Base-by-base conservation (phyloP, 768 basidiomycete species). In the Cystoderma amianthinum region DNA sequence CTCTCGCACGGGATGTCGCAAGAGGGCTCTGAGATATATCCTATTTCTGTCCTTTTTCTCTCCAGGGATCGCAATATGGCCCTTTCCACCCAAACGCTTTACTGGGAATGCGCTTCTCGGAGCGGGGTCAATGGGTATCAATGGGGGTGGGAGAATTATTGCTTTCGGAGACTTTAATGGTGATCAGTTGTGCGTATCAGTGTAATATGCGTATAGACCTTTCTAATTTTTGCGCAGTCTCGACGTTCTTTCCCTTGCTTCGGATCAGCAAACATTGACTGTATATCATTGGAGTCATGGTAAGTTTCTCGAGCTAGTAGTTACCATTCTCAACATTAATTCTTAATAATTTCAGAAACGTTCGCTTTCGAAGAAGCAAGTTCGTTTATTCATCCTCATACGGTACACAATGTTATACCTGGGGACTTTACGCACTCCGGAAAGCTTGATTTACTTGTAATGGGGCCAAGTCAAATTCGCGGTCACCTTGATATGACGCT, bases 131-230 rank as follows among this genome's bases (percentile, higher is more conserved):
- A 67, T 94, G 59, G 94, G 93, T 2, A 62, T 97, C 22, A 72
- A 73, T 36, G 72, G 69, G n/a, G 74, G 78, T 40, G 81, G 78
- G 19, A 72, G 86, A 39, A 74, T 96, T 15, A 72, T 90, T 45
- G 94, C 93, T 5, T 88, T 90, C 52, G 96, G 93, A 22, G 95
- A 99, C 65, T 95, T 94, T 60, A 81, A 97, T 58, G 93, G 89
- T 3, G 92, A 98, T 60, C 93, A 97, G 58, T 86, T 88, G 92
- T 96, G 58, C 56, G 88, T 65, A 15, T 44, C n/a, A 12, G 15
- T 28, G 7, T 43, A 18, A 37, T 37, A 48, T 39, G 40, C 18
- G 40, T 19, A 4, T n/a, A n/a, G n/a, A n/a, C n/a, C n/a, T n/a
- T n/a, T n/a, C n/a, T n/a, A n/a, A n/a, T 39, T 18, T 22, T 36